phyloP scores from a whole-genome alignment of 345 rosid species.

The Hypericum androsaemum region DNA sequence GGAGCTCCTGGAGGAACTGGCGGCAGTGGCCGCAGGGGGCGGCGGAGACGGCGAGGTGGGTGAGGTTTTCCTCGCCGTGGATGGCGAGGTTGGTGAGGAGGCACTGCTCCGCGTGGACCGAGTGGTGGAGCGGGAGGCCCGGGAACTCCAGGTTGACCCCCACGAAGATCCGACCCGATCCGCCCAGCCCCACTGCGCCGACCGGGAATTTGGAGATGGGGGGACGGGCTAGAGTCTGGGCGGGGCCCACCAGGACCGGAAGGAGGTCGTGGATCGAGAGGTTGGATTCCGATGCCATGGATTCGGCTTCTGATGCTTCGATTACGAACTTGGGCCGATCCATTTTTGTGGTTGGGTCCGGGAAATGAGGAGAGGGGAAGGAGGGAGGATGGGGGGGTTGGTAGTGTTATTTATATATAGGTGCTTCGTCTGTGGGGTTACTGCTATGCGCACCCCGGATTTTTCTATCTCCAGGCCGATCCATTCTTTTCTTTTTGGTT shows the following conservation, averaged over 20 bases:
- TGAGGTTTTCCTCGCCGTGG: constrained; percentile 48
- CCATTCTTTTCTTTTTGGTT: neutral
- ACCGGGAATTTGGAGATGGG: constrained; percentile 78
- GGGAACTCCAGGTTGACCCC: constrained; percentile 89
- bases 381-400: neutral
- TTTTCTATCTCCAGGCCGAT: neutral
- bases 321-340: constrained; percentile 40
- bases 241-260: constrained; percentile 53
- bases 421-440: neutral
- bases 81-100: constrained; percentile 75
- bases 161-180: constrained; percentile 78
- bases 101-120: constrained; percentile 96
- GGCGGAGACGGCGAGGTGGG: constrained; percentile 65
- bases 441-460: too few species aligned
- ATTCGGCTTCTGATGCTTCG: constrained; percentile 52
- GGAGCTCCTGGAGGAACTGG: constrained; percentile 84
- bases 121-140: constrained; percentile 79
- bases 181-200: constrained; percentile 74
- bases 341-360: constrained; percentile 4
- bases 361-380: neutral
- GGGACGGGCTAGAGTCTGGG: constrained; percentile 61
- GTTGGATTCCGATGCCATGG: constrained; percentile 49
- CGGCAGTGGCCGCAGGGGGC: constrained; percentile 99
- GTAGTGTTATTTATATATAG: neutral
- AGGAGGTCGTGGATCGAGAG: constrained; percentile 47